Percentiles rank a stretch among this genome's conserved stretches.
Evolutionary conservation across 371 early-diverging fungal genomes (phyloP).

Genomic region (Syncephalis plumigaleata): DNA sequence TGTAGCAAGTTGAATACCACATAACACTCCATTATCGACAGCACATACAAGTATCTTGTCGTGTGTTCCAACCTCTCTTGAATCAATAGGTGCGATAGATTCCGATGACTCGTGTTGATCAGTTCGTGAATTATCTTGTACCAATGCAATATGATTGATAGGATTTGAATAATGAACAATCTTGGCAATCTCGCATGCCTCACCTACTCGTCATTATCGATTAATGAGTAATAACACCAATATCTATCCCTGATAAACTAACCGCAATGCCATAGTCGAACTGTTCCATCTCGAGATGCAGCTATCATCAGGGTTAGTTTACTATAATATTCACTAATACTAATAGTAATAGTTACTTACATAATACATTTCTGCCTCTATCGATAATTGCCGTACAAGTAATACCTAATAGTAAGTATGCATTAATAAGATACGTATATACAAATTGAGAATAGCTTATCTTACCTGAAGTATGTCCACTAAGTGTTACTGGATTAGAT

Average conservation of each 20-base stretch:
- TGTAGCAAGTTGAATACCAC: slow-evolving; percentile 23
- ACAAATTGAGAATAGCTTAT: not conserved
- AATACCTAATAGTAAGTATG: slow-evolving; percentile 16
- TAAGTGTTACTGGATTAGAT: slow-evolving; percentile 49
- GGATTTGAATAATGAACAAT: slow-evolving; percentile 14
- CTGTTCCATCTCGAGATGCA: slow-evolving; percentile 28
- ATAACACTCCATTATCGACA: slow-evolving; percentile 17
- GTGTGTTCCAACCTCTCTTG: slow-evolving; percentile 21
- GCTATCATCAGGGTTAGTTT: slow-evolving; percentile 9
- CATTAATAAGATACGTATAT: not conserved
- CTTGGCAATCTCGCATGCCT: slow-evolving; percentile 13
- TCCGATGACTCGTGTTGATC: not conserved
- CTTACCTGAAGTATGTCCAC: slow-evolving; percentile 41
- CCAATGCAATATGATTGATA: slow-evolving; percentile 18
- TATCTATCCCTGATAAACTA: not conserved
- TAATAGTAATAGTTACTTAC: slow-evolving; percentile 15
- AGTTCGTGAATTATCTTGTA: not conserved
- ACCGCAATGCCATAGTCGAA: slow-evolving; percentile 32
- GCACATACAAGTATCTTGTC: slow-evolving; percentile 21
- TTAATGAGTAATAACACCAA: not conserved
- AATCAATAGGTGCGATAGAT: slow-evolving; percentile 14
- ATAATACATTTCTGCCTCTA: slow-evolving; percentile 31
- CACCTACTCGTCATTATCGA: slow-evolving; percentile 7
- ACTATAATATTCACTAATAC: not conserved
- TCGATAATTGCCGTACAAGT: slow-evolving; percentile 33